Base-by-base conservation (phyloP, 2,329 filamentous ascomycete genomes). In the Diaporthe aspalathi region DNA sequence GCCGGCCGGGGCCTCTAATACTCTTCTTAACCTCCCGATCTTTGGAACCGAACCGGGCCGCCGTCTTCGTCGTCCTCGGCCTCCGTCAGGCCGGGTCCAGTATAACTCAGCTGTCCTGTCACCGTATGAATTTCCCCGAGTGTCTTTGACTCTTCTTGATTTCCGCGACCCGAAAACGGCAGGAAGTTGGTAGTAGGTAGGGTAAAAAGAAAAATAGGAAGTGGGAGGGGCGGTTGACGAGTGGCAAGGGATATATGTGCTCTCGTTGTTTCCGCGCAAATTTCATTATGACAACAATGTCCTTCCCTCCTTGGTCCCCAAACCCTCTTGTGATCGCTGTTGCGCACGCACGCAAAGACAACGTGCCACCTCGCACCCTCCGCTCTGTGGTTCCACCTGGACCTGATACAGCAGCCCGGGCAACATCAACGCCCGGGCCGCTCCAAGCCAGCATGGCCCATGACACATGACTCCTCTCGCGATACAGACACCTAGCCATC, bases 161-260 rank as follows among this genome's bases (percentile, higher is more conserved):
- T 65, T 14, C 43, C 60, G 27, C 60, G 16, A 14, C 60, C 45
- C 7, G 6, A 38, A 38, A 38, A 20, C n/a, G 60, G 60, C 45
- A 38, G 29, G 60, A 14, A 24, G 32, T 22, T 17, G 60, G 27
- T 49, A 49, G 60, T 24, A 22, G 20, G 22, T 43, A 22, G 54
- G 38, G 4, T 40, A 24, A 24, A 20, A 20, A 60, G 27, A 29
- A 29, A 8, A 29, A 35, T 12, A 5, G 27, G 35, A 35, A 35
- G 38, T 43, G 20, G 43, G 27, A 16, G 29, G 54, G 43, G 35
- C 45, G 43, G 22, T 60, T 35, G 68, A 66, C 62, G 54, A 72
- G 53, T 71, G 66, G 57, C 56, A 69, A 71, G 69, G 69, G 72
- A 73, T 73, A 73, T 73, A 71, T 69, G 69, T 73, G 72, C 71